Percentiles rank a stretch among this genome's conserved stretches.
Conservation (phyloP, 31 red algal genomes). For the Asparagopsis taxiformis region DNA sequence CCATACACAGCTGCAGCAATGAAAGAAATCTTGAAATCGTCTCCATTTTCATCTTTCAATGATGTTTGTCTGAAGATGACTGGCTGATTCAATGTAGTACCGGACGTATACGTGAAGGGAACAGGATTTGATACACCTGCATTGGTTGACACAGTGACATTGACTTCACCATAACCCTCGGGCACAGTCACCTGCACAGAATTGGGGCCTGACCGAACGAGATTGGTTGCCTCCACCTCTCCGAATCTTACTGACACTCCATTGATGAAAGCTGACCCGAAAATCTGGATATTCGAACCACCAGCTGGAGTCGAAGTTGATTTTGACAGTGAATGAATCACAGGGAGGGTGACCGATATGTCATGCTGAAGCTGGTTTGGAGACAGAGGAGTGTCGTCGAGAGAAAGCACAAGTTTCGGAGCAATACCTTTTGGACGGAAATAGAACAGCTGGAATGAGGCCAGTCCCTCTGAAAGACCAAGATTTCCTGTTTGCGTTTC, state of each 20-base stretch:
- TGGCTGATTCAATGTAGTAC: slow-evolving; percentile 24
- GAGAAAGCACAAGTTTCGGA: slow-evolving; percentile 23
- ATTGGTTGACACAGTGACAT: slow-evolving; percentile 46
- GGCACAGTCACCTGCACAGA: slow-evolving; percentile 53
- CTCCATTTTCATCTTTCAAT: slow-evolving; percentile 27
- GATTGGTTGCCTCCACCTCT: slow-evolving; percentile 24
- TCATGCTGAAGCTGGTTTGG: slow-evolving; percentile 37
- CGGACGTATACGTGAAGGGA: slow-evolving; percentile 54
- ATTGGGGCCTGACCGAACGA: slow-evolving; percentile 29
- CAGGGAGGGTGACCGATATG: slow-evolving; percentile 20
- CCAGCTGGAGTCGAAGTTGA: slow-evolving; percentile 25
- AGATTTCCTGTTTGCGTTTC: too few relatives aligned
- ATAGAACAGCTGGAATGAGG: slow-evolving; percentile 47
- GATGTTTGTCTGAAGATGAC: slow-evolving; percentile 45
- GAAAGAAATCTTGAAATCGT: slow-evolving; percentile 41
- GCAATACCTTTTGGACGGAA: slow-evolving; percentile 47
- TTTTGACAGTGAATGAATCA: slow-evolving; percentile 45
- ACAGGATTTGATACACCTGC: slow-evolving; percentile 54
- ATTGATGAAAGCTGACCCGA: slow-evolving; percentile 61
- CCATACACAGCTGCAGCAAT: slow-evolving; percentile 48
- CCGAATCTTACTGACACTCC: slow-evolving; percentile 60
- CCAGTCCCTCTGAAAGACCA: slow-evolving; percentile 18
- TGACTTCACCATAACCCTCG: slow-evolving; percentile 26
- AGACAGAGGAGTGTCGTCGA: slow-evolving; percentile 11
- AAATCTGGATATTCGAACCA: slow-evolving; percentile 61